These are phyloP conservation scores for Scleroderma bovista DNA, from an alignment of 768 basidiomycete genomes.

Conservation along the genomic window DNA sequence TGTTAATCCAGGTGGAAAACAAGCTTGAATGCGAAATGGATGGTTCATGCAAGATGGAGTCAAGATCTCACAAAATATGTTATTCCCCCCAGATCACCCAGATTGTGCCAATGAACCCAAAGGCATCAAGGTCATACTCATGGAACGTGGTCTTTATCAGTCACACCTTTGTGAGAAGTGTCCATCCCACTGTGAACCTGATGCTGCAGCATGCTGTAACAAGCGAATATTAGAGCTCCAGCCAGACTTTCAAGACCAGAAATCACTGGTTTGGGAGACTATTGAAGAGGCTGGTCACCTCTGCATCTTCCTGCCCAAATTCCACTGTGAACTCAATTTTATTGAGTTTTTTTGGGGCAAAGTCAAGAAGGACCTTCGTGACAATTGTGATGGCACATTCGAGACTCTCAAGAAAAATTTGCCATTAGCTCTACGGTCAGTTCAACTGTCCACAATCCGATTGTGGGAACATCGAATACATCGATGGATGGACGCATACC, in stretches of 20 bases:
- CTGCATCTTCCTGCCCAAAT: not conserved
- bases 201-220: slow-evolving; percentile 24
- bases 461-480: slow-evolving; percentile 11
- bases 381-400: slow-evolving; percentile 22
- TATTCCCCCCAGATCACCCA: slow-evolving; percentile 31
- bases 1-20: slow-evolving; percentile 15
- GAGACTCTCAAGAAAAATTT: slow-evolving; percentile 19
- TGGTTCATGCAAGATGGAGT: slow-evolving; percentile 25
- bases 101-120: slow-evolving; percentile 25
- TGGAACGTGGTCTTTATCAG: slow-evolving; percentile 24
- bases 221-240: slow-evolving; percentile 23
- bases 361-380: slow-evolving; percentile 18
- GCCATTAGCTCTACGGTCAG: slow-evolving; percentile 15
- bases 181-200: no score
- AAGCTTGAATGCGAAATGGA: slow-evolving; percentile 22
- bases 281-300: not conserved
- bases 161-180: no score
- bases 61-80: slow-evolving; percentile 22
- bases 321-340: slow-evolving; percentile 1
- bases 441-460: slow-evolving; percentile 6
- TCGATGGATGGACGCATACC: slow-evolving; percentile 13
- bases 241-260: slow-evolving; percentile 10
- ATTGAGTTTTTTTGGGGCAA: slow-evolving; percentile 9
- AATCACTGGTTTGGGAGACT: not conserved
- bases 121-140: slow-evolving; percentile 27